A percentile compares a stretch with the other conserved stretches of the same genome.
Evolutionary conservation across 2,329 filamentous ascomycete species (phyloP).

Genomic region (Penicillium sp.): DNA sequence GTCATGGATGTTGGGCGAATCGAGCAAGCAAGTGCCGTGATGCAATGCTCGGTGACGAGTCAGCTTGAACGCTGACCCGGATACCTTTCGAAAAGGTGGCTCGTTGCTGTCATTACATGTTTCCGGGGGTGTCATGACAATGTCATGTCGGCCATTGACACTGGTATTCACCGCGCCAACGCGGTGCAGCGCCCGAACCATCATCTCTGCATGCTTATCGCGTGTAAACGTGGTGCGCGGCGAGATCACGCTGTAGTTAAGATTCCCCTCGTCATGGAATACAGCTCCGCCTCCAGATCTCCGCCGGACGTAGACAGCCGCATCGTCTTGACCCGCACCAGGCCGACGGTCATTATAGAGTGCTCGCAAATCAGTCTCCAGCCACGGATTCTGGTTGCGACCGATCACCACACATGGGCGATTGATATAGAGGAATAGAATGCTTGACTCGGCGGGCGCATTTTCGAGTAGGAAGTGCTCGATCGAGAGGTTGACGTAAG

Average conservation of each 20-base stretch:
- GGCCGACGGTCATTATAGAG: slow-evolving; percentile 50
- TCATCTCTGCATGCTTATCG: slow-evolving; percentile 88
- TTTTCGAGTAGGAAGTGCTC: slow-evolving; percentile 86
- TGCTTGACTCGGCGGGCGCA: slow-evolving; percentile 68
- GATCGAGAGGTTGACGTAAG: slow-evolving; percentile 88
- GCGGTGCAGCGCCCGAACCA: slow-evolving; percentile 73
- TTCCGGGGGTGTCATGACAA: slow-evolving; percentile 66
- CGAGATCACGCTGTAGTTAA: slow-evolving; percentile 92
- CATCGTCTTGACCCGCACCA: slow-evolving; percentile 24
- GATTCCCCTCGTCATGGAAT: slow-evolving; percentile 89
- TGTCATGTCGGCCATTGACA: slow-evolving; percentile 92
- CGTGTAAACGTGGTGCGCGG: slow-evolving; percentile 76
- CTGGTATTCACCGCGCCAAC: slow-evolving; percentile 55
- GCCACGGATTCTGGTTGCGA: slow-evolving; percentile 97
- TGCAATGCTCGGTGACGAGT: slow-evolving; percentile 80
- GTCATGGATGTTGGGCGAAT: slow-evolving; percentile 69
- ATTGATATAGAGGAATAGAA: slow-evolving; percentile 90
- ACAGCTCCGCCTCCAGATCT: slow-evolving; percentile 90
- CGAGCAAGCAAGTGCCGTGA: slow-evolving; percentile 86
- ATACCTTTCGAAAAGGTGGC: slow-evolving; percentile 69
- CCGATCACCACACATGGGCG: slow-evolving; percentile 85
- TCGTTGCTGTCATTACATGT: slow-evolving; percentile 13
- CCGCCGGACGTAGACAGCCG: slow-evolving; percentile 71
- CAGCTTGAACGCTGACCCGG: slow-evolving; percentile 93
- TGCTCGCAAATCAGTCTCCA: slow-evolving; percentile 75